Evolutionary conservation across 345 rosid species (phyloP).

Genomic region (Camelina neglecta): DNA sequence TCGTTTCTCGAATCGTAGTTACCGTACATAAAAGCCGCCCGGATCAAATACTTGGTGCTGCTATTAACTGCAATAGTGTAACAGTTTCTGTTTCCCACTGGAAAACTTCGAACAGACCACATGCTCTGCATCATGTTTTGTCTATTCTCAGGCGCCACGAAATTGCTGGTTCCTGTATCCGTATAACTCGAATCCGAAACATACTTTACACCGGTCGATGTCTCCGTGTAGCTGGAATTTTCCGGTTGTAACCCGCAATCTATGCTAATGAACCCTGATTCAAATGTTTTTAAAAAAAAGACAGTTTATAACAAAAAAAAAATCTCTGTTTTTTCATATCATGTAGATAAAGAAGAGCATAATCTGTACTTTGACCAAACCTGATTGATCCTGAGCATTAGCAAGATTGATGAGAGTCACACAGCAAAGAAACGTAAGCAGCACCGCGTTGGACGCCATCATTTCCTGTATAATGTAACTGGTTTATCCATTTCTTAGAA

Average conservation of each 20-base stretch:
- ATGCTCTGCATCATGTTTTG: conserved; percentile 32
- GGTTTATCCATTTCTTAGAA: conserved; percentile 38
- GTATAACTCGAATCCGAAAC: conserved; percentile 45
- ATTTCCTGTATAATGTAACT: conserved; percentile 5
- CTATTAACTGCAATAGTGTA: conserved; percentile 38
- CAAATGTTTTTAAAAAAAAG: background rate
- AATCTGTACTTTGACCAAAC: conserved; percentile 39
- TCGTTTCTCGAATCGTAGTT: conserved; percentile 53
- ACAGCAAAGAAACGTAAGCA: conserved; percentile 24
- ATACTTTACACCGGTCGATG: conserved; percentile 43
- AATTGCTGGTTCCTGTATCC: conserved; percentile 38
- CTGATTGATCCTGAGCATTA: conserved; percentile 47
- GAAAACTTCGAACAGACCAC: conserved; percentile 53
- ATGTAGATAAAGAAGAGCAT: background rate
- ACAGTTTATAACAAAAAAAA: background rate
- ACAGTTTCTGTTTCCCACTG: conserved; percentile 52
- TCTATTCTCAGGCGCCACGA: conserved; percentile 40
- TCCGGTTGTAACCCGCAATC: conserved; percentile 51
- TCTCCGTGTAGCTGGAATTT: conserved; percentile 43
- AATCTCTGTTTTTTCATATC: background rate
- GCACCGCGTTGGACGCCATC: conserved; percentile 7
- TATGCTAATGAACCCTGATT: conserved; percentile 56
- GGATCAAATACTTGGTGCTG: conserved; percentile 50
- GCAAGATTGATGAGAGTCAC: conserved; percentile 29
- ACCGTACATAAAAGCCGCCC: conserved; percentile 61